Evolutionary conservation across 495 filamentous ascomycete genomes (phyloP).

Genomic region (Polyplosphaeria fusca): DNA sequence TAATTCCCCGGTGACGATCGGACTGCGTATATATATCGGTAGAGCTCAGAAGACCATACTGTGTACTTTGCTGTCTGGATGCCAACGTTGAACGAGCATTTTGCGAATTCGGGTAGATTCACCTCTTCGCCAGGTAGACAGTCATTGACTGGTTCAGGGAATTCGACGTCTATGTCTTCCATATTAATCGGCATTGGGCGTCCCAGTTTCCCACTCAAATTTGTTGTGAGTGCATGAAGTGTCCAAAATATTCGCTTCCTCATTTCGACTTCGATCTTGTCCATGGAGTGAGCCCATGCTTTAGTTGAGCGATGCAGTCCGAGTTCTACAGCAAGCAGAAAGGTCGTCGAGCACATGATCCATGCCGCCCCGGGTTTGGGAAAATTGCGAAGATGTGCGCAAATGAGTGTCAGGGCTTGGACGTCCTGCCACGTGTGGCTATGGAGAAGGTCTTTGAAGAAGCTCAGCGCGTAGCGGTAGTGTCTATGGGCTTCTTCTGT

Average conservation of each 20-base stretch:
- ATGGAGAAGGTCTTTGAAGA: conserved; percentile 59
- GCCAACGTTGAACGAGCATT: conserved; percentile 63
- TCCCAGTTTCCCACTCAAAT: conserved; percentile 68
- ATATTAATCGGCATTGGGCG: conserved; percentile 67
- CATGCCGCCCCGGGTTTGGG: conserved; percentile 74
- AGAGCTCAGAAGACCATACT: conserved; percentile 66
- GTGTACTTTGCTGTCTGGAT: conserved; percentile 58
- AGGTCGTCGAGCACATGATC: conserved; percentile 57
- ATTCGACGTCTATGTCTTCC: conserved; percentile 72
- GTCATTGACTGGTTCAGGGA: conserved; percentile 67
- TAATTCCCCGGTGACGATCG: conserved; percentile 58
- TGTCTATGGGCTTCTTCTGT: conserved; percentile 67
- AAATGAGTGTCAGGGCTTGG: conserved; percentile 68
- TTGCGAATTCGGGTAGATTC: conserved; percentile 47
- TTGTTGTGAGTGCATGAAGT: conserved; percentile 58
- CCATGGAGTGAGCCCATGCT: conserved; percentile 54
- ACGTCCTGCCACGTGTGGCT: conserved; percentile 60
- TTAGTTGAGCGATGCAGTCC: conserved; percentile 69
- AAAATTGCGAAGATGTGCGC: conserved; percentile 65
- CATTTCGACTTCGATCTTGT: conserved; percentile 63
- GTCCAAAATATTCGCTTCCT: conserved; percentile 76
- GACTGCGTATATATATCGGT: conserved; percentile 65
- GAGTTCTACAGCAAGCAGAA: conserved; percentile 65
- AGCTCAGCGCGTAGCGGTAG: conserved; percentile 68
- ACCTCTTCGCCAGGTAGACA: conserved; percentile 55